A percentile compares a stretch with the other conserved stretches of the same genome.
These are phyloP conservation scores for Metroxylon sagu DNA, from an alignment of 176 grass and related monocot species.

Conservation along the genomic window DNA sequence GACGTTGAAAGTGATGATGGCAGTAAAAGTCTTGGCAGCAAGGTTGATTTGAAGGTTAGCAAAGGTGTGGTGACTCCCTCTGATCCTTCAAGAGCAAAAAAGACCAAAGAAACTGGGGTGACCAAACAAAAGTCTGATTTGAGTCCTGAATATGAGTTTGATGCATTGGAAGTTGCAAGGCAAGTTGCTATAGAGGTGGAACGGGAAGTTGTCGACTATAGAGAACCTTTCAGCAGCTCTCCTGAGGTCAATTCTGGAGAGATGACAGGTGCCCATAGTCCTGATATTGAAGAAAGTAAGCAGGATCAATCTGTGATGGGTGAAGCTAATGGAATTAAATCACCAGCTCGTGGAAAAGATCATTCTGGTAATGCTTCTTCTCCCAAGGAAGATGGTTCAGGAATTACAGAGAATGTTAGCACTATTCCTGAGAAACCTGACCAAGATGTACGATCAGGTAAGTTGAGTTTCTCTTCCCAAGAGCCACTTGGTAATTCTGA, in stretches of 20 bases:
- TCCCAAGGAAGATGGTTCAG: slow-evolving; percentile 37
- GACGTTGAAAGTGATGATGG: slow-evolving; percentile 12
- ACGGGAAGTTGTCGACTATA: slow-evolving; percentile 65
- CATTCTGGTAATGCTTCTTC: slow-evolving; percentile 46
- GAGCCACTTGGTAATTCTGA: slow-evolving; percentile 8
- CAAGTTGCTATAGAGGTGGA: slow-evolving; percentile 64
- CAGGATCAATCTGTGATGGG: slow-evolving; percentile 18
- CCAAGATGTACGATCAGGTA: slow-evolving; percentile 1
- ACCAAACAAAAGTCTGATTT: slow-evolving; percentile 33
- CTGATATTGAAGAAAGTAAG: slow-evolving; percentile 26
- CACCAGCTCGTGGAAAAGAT: slow-evolving; percentile 9
- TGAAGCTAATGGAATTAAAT: slow-evolving; percentile 31
- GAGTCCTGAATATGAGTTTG: slow-evolving; percentile 39
- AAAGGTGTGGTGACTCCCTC: slow-evolving; percentile 13
- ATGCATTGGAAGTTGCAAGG: slow-evolving; percentile 64
- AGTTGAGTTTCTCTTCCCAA: background rate
- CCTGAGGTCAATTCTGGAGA: slow-evolving; percentile 49
- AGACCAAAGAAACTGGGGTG: slow-evolving; percentile 9
- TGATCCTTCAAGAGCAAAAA: slow-evolving; percentile 36
- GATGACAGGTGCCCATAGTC: slow-evolving; percentile 21
- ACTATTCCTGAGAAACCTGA: slow-evolving; percentile 32
- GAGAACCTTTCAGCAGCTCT: slow-evolving; percentile 51
- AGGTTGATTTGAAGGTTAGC: slow-evolving; percentile 24
- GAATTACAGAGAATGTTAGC: slow-evolving; percentile 48
- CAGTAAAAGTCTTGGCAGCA: slow-evolving; percentile 12